phyloP scores from a whole-genome alignment of 2,329 filamentous ascomycete genomes.

The Colletotrichum caudatum region DNA sequence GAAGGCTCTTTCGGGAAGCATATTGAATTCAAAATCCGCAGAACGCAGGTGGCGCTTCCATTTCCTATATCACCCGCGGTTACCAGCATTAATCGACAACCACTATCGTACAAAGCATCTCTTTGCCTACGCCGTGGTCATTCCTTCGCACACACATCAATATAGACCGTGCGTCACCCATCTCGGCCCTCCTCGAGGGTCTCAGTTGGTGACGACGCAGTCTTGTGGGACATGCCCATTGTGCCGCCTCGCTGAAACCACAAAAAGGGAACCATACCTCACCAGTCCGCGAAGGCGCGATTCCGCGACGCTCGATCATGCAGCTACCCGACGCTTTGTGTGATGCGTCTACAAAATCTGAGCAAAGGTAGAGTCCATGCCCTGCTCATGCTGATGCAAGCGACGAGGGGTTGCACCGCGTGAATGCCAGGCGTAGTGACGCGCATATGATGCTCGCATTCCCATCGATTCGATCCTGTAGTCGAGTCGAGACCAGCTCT shows the following conservation, averaged over 20 bases:
- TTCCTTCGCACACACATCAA: not conserved
- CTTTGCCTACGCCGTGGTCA: not conserved
- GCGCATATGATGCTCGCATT: not conserved
- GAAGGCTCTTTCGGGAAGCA: not conserved
- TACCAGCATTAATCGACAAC: conserved; percentile 14
- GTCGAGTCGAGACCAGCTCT: conserved; percentile 22
- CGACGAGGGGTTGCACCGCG: conserved; percentile 26
- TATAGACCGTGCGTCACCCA: conserved; percentile 5
- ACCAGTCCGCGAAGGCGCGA: conserved; percentile 9
- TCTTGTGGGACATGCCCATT: not conserved
- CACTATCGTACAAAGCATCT: conserved; percentile 25
- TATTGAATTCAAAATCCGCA: conserved; percentile 4
- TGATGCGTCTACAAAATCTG: not conserved
- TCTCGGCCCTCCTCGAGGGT: not conserved
- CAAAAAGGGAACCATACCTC: not conserved
- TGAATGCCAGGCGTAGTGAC: not conserved
- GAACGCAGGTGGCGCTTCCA: conserved; percentile 1
- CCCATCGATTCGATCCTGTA: conserved; percentile 4
- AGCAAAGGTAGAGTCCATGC: not conserved
- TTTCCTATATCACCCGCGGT: conserved; percentile 12
- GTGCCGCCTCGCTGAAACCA: conserved; percentile 17
- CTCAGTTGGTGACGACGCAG: conserved; percentile 22
- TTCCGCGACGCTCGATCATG: conserved; percentile 35
- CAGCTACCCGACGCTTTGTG: conserved; percentile 18
- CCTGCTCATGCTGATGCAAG: conserved; percentile 6